Conservation (phyloP, 2,329 filamentous ascomycete genomes). For the Beauveria brongniartii region DNA sequence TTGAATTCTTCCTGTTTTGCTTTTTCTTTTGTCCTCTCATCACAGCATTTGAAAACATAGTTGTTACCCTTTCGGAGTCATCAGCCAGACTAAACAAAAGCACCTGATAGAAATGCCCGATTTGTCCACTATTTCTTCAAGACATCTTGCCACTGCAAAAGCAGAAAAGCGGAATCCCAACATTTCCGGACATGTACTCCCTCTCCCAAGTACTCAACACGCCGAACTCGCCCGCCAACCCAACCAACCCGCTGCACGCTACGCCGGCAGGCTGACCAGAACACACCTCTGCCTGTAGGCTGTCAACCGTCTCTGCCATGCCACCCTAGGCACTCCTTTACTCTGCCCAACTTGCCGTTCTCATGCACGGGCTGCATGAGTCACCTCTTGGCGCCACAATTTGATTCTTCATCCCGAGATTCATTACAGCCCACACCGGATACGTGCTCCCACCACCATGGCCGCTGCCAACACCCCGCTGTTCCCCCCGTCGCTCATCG, state of each 20-base stretch:
- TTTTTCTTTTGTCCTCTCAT: too few relatives aligned
- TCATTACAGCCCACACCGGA: not conserved
- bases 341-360: not conserved
- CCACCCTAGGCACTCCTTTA: not conserved
- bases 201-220: not conserved
- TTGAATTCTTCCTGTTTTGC: too few relatives aligned
- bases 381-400: not conserved
- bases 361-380: not conserved
- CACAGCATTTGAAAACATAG: too few relatives aligned
- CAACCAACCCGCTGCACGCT: not conserved
- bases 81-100: too few relatives aligned
- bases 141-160: too few relatives aligned
- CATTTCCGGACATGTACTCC: too few relatives aligned
- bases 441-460: slow-evolving; percentile 8
- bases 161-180: not conserved
- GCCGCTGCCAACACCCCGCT: slow-evolving; percentile 28
- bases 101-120: too few relatives aligned
- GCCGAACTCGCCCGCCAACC: not conserved
- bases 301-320: not conserved
- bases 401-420: not conserved
- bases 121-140: too few relatives aligned
- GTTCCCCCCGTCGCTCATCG: slow-evolving; percentile 60
- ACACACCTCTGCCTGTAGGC: not conserved
- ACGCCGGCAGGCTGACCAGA: not conserved
- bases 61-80: too few relatives aligned